Conservation (phyloP, 2,329 filamentous ascomycete species). For the Hypocreales sp. region DNA sequence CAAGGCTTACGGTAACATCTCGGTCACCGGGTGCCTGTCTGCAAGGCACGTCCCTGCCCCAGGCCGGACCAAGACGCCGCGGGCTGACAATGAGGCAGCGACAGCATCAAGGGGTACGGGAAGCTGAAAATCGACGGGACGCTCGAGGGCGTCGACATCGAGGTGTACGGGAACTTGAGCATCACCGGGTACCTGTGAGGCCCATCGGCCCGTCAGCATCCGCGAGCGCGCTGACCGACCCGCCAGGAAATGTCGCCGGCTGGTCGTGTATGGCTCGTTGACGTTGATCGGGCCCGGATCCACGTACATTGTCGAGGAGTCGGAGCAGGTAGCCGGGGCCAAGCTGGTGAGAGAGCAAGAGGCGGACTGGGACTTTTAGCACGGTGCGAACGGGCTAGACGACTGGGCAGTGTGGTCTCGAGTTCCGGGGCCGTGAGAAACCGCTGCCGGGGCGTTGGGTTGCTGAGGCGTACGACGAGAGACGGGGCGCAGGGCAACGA, state of each 20-base stretch:
- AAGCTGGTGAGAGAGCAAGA: conserved; percentile 25
- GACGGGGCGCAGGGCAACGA: too few relatives aligned
- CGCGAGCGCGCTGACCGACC: too few relatives aligned
- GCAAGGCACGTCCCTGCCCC: too few relatives aligned
- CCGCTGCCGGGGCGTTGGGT: too few relatives aligned
- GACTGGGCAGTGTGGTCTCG: too few relatives aligned
- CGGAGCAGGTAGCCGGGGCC: conserved; percentile 25
- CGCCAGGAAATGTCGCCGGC: conserved; percentile 23
- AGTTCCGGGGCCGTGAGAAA: too few relatives aligned
- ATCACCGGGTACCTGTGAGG: conserved; percentile 29
- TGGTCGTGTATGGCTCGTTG: conserved; percentile 29
- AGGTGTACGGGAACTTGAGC: conserved; percentile 30
- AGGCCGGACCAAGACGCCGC: too few relatives aligned
- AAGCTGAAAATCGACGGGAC: conserved; percentile 27
- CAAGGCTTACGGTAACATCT: conserved; percentile 30
- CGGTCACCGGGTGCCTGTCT: conserved; percentile 21
- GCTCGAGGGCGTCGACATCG: conserved; percentile 25
- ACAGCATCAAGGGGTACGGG: conserved; percentile 30
- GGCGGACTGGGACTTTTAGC: conserved; percentile 22
- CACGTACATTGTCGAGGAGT: conserved; percentile 24
- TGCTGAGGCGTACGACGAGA: too few relatives aligned
- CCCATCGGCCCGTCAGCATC: too few relatives aligned
- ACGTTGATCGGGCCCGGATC: conserved; percentile 29
- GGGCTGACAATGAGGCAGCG: conserved; percentile 20
- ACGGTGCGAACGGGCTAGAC: too few relatives aligned